Evolutionary conservation across 345 rosid genomes (phyloP).

Genomic region (Kernera saxatilis): DNA sequence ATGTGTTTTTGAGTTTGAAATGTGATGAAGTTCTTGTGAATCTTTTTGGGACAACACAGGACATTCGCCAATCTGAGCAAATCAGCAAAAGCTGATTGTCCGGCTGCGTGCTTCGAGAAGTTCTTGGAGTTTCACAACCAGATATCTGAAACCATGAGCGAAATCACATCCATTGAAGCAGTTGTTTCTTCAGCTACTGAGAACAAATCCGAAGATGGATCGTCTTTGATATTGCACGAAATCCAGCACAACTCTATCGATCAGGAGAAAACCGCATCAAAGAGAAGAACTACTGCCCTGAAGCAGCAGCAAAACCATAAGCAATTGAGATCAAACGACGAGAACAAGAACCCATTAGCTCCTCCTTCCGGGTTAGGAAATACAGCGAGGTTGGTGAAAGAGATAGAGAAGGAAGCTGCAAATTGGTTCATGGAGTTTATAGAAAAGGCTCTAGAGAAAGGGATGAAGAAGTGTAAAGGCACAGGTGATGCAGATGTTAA

Average conservation of each 20-base stretch:
- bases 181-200: conserved; percentile 40
- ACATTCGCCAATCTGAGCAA: conserved; percentile 60
- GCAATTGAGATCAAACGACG: conserved; percentile 53
- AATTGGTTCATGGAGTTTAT: conserved; percentile 91
- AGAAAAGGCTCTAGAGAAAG: conserved; percentile 71
- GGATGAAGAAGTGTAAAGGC: conserved; percentile 63
- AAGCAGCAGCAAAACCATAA: conserved; percentile 36
- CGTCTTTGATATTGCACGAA: conserved; percentile 41
- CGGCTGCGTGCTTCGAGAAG: conserved; percentile 64
- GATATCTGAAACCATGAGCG: conserved; percentile 55
- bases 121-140: conserved; percentile 85
- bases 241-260: conserved; percentile 48
- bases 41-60: conserved; percentile 30
- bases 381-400: conserved; percentile 56
- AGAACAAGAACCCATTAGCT: conserved; percentile 61
- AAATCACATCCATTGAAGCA: conserved; percentile 64
- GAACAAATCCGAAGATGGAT: conserved; percentile 37
- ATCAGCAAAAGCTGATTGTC: conserved; percentile 75
- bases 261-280: conserved; percentile 38
- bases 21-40: conserved; percentile 12
- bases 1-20: background rate
- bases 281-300: conserved; percentile 39
- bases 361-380: conserved; percentile 39
- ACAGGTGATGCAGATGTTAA: conserved; percentile 39
- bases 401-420: conserved; percentile 79